These are phyloP conservation scores for Cynara cardunculus DNA, from an alignment of 129 eudicot species.

Conservation along the genomic window DNA sequence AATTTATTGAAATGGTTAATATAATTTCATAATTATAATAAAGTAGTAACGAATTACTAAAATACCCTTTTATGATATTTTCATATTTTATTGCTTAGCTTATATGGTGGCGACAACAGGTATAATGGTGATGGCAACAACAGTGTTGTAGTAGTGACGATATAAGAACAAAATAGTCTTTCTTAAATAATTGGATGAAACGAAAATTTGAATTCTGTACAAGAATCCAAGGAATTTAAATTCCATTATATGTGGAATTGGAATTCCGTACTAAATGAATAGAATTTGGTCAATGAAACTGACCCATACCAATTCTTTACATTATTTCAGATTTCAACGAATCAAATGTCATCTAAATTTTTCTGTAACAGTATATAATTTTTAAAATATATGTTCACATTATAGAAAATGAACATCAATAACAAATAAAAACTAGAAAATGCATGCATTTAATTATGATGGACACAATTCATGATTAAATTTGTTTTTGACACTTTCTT, in stretches of 20 bases:
- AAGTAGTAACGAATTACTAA: too few species aligned
- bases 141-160: too few species aligned
- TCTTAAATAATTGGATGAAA: background rate
- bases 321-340: too few species aligned
- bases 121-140: too few species aligned
- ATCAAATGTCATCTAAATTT: background rate
- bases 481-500: conserved; percentile 27
- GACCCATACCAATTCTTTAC: background rate
- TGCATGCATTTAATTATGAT: conserved; percentile 16
- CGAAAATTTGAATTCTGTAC: background rate
- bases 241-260: background rate
- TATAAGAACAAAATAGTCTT: background rate
- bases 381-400: background rate
- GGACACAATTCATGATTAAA: conserved; percentile 11
- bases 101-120: too few species aligned
- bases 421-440: background rate
- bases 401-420: background rate
- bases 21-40: too few species aligned
- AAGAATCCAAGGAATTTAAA: background rate
- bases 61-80: background rate
- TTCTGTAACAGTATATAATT: background rate
- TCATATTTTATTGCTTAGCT: too few species aligned
- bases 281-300: background rate
- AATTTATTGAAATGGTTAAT: too few species aligned
- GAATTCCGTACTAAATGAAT: background rate